Evolutionary conservation across 1,284 basidiomycete species (phyloP), one percentile per base, ranked within the genome.

Genomic region (Exsudoporus floridanus): DNA sequence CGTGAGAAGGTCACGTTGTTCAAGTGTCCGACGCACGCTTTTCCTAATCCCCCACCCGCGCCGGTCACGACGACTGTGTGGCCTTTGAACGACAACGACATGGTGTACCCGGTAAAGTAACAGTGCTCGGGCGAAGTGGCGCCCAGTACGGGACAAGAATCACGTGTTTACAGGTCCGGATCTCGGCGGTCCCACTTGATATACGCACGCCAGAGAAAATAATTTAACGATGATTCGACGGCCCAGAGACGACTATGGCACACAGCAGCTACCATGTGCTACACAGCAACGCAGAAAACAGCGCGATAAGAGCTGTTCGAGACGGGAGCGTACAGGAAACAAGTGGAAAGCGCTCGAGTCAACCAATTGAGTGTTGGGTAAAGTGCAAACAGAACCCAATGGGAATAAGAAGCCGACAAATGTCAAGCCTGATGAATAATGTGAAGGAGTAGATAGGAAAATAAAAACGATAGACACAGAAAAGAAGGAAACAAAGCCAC

Each of bases 1-100:
- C 3, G 7, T 19, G 23, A 7, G 18, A 30, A 9, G n/a, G 4
- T 0, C 4, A 13, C n/a, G 23, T 2, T 16, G 30, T 18, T 25
- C 14, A 21, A 19, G 18, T 6, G 1, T 1, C 12, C 23, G 21
- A 78, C 90, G 69, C 66, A 98, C 90, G 90, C 82, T 74, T 84
- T 88, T 49, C 96, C 96, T 23, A 99, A 81, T 34, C 97, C 96
- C 58, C 94, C 93, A 31, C 97, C 97, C 50, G 94, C 95, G 52
- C 97, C 97, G 44, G 97, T 99, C 59, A 99, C 77, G 62, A 99
- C 82, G 60, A 95, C 92, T 35, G 93, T 94, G 56, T 97, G 92
- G 60, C 88, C 90, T 74, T 93, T 90, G 82, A 96, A 98, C 7
- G 86, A 88, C 23, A 91, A 71, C 44, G 73, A 60, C 62, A 65